These are phyloP conservation scores for Fusarium sp. DNA, from an alignment of 2,329 filamentous ascomycete species.

Conservation along the genomic window DNA sequence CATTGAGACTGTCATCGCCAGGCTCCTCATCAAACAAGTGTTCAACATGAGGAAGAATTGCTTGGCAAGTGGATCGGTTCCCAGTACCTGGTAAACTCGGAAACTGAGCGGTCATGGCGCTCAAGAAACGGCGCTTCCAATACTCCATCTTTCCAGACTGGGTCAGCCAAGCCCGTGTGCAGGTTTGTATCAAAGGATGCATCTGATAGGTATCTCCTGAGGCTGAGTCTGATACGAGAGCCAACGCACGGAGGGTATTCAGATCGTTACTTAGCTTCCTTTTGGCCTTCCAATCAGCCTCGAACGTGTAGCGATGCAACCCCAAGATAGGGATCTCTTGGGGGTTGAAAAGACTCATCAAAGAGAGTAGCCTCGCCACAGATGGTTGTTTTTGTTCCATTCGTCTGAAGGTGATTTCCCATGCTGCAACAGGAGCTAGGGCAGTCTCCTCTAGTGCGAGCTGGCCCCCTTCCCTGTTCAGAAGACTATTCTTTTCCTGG, in stretches of 20 bases:
- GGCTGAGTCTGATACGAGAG: not conserved
- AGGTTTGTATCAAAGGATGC: not conserved
- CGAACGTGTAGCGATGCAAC: not conserved
- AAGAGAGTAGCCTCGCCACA: not conserved
- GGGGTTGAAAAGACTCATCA: not conserved
- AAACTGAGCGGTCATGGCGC: not conserved
- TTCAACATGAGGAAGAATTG: not conserved
- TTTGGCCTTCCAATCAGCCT: not conserved
- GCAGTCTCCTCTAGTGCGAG: not conserved
- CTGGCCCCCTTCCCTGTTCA: not conserved
- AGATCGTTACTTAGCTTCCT: not conserved
- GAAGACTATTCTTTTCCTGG: not conserved
- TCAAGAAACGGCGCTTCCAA: not conserved
- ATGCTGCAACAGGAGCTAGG: not conserved
- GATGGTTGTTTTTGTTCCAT: not conserved
- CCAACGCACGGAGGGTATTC: not conserved
- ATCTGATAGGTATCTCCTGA: not conserved
- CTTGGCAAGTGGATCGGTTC: not conserved
- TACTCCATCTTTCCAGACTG: not conserved
- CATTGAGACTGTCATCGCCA: not conserved
- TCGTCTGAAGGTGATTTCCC: not conserved
- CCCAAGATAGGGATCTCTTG: not conserved
- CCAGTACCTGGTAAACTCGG: not conserved
- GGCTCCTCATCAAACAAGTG: not conserved
- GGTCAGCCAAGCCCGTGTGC: not conserved